Evolutionary conservation across 1,139 yeast species (phyloP), one percentile per base, ranked within the genome.

Genomic region (Lodderomyces pseudojiufengensis): DNA sequence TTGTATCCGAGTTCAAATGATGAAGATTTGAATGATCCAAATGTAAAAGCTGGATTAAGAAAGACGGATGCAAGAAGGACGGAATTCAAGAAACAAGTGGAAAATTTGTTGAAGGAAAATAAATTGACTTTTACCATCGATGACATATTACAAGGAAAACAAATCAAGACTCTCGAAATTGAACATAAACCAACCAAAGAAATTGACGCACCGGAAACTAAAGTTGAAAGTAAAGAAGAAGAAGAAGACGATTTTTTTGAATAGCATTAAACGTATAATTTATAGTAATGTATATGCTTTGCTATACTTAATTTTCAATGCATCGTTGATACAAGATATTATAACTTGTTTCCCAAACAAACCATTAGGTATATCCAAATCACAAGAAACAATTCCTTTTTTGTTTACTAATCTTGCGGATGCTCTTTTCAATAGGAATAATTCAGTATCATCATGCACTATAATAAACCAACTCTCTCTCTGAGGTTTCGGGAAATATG

Each of bases 381-480:
- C 65, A 48, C 79, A 69, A 3, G 35, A 27, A 6, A 70, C 61
- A 15, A 49, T 50, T 9, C 84, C 75, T 40, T 57, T 59, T 35
- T 76, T 73, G 2, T 68, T 72, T 0, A 50, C 46, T 35, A 65
- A 45, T 41, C 61, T 65, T 1, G 92, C 92, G 11, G 80, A 74
- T 7, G 84, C 84, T 50, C 95, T 70, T 50, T 83, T 84, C 29
- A 84, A 61, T 37, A 79, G 65, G 24, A 73, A 59, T 29, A 85
- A 54, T 50, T 81, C 86, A 24, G 62, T 63, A 5, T 12, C 18
- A 49, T 78, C 74, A 47, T 78, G 73, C 7, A 82, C 59, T 34
- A 90, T 74, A 8, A 83, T 73, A 57, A 92, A 86, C 98, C 98
- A 94, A 0, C 95, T 79, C 55, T 92, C 98, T 50, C 90, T 82